Base-by-base conservation (phyloP, 2,329 filamentous ascomycete genomes). In the Ilyonectria sp. region DNA sequence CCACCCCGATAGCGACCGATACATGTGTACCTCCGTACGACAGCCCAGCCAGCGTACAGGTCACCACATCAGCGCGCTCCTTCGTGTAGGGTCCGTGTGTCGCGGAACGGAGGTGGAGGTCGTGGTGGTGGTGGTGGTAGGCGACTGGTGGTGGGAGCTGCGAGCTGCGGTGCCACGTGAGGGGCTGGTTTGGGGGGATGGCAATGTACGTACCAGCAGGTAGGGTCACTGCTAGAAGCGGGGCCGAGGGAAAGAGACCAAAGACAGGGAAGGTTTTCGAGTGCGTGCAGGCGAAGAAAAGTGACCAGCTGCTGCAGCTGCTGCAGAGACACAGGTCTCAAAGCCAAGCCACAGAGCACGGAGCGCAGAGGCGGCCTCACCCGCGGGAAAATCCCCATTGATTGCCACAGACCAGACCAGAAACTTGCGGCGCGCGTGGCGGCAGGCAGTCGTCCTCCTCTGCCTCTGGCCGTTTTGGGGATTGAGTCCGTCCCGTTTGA, bases 81-180 rank as follows among this genome's bases (percentile, higher is more conserved):
- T 19, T 33, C n/a, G n/a, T 21, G 17, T 6, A 33, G 50, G 31
- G 50, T 53, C 50, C 50, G 50, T 53, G 49, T 17, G 40, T 43
- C 40, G 40, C 40, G 40, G 40, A 43, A 7, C 7, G 40, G n/a
- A 43, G 15, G n/a, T 43, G 29, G 49, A 33, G 47, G 47, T 43
- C 23, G 23, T 46, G n/a, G 44, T 21, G 29, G 49, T 52, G 47
- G 47, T 43, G 47, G 23, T 46, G n/a, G 44, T 21, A n/a, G 35
- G 19, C 15, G 17, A 31, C 23, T 33, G 4, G n/a, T 37, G 29
- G 21, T 55, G 52, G 31, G 21, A 26, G 17, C 26, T 23, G n/a
- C 7, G 26, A 60, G 46, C 44, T 29, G 57, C 57, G 26, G 46
- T 60, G 57, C 57, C 57, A 60, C 57, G 57, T 60, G 57, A 60